phyloP scores from a whole-genome alignment of 2,329 filamentous ascomycete species.

The Ceratocystis lukuohia region DNA sequence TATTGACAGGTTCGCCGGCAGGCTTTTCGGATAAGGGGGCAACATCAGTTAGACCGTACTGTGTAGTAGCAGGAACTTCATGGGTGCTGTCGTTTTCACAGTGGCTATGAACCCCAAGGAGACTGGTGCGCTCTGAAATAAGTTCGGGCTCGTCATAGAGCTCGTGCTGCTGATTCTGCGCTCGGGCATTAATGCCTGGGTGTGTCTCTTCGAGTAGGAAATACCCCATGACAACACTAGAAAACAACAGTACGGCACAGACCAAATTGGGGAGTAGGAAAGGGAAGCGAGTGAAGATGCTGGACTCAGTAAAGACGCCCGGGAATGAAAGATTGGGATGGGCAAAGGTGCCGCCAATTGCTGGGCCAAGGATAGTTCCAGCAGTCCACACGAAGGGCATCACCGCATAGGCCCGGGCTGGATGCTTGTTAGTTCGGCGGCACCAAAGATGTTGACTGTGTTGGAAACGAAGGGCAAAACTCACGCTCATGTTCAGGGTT shows the following conservation, averaged over 20 bases:
- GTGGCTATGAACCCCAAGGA: constrained; percentile 44
- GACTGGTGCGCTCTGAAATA: constrained; percentile 53
- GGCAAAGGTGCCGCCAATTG: constrained; percentile 76
- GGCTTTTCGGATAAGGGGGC: constrained; percentile 23
- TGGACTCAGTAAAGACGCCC: constrained; percentile 48
- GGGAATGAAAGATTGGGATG: constrained; percentile 66
- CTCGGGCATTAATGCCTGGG: constrained; percentile 56
- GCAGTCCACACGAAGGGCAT: constrained; percentile 94
- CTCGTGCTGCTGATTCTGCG: constrained; percentile 25
- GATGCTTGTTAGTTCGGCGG: background rate
- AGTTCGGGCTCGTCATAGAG: constrained; percentile 27
- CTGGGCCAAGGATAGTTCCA: constrained; percentile 77
- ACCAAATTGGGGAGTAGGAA: constrained; percentile 83
- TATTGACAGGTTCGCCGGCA: constrained; percentile 11
- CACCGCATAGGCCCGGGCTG: constrained; percentile 71
- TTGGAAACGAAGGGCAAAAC: constrained; percentile 26
- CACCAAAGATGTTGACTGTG: background rate
- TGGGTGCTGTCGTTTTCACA: constrained; percentile 33
- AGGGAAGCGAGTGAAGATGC: constrained; percentile 65
- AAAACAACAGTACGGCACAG: constrained; percentile 60
- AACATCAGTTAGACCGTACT: background rate
- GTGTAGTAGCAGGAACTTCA: background rate
- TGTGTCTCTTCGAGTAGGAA: constrained; percentile 79
- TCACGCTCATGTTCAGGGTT: constrained; percentile 75
- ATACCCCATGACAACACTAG: constrained; percentile 71